phyloP scores from a whole-genome alignment of 495 filamentous ascomycete genomes.

The Hypoxylon fragiforme region DNA sequence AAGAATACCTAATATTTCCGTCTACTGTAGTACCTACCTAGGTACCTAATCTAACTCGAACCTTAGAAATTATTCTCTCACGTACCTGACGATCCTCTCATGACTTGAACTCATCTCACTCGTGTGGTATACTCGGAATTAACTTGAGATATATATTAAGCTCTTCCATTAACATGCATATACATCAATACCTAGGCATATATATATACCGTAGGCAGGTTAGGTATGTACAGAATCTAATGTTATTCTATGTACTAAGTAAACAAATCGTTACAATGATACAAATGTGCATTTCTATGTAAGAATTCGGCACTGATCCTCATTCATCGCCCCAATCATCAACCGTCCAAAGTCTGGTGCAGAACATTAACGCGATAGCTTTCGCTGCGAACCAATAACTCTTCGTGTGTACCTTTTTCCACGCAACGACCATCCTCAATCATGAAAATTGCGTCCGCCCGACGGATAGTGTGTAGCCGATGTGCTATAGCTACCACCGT shows the following conservation, averaged over 20 bases:
- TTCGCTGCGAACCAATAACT: slow-evolving; percentile 61
- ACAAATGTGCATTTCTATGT: too few species aligned
- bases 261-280: too few species aligned
- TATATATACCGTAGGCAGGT: too few species aligned
- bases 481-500: slow-evolving; percentile 88
- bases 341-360: slow-evolving; percentile 44
- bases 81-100: slow-evolving; percentile 12
- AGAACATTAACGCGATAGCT: slow-evolving; percentile 61
- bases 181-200: too few species aligned
- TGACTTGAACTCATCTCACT: slow-evolving; percentile 7
- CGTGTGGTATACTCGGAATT: too few species aligned
- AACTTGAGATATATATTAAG: not conserved
- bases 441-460: slow-evolving; percentile 75
- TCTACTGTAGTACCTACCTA: not conserved
- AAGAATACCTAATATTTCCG: too few species aligned
- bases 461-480: slow-evolving; percentile 71
- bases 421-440: slow-evolving; percentile 69
- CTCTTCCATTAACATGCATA: not conserved
- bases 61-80: too few species aligned
- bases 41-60: not conserved
- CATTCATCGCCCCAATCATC: not conserved
- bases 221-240: too few species aligned
- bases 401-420: slow-evolving; percentile 69
- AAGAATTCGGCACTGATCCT: not conserved
- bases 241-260: slow-evolving; percentile 7